A percentile compares a stretch with the other conserved stretches of the same genome.
Conservation (phyloP, 495 filamentous ascomycete species). For the Xanthoparmelia taractica region DNA sequence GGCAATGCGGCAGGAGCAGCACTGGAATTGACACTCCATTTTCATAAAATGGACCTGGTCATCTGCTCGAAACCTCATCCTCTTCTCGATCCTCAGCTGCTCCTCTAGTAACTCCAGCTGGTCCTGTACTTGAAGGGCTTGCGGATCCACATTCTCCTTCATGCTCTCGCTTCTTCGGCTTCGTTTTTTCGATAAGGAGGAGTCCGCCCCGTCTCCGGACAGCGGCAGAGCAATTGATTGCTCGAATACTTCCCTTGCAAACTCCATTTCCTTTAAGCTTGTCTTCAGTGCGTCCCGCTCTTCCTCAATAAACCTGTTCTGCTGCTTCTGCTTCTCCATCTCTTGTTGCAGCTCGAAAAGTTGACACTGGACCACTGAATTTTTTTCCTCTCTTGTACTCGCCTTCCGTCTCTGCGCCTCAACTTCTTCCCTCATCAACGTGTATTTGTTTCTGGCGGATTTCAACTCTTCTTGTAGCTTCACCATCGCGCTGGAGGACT, state of each 20-base stretch:
- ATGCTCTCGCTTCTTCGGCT: conserved; percentile 26
- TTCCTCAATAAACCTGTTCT: conserved; percentile 58
- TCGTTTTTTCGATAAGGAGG: conserved; percentile 25
- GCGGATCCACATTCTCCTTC: conserved; percentile 41
- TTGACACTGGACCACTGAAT: conserved; percentile 65
- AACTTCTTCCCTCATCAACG: conserved; percentile 46
- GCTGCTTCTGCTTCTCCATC: conserved; percentile 54
- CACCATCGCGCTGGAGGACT: conserved; percentile 64
- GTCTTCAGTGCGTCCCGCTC: conserved; percentile 61
- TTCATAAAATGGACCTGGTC: conserved; percentile 74
- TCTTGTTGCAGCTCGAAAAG: conserved; percentile 69
- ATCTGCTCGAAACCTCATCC: conserved; percentile 56
- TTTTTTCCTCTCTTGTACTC: conserved; percentile 55
- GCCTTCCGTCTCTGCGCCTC: conserved; percentile 39
- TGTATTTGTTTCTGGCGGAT: conserved; percentile 48
- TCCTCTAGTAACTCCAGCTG: conserved; percentile 50
- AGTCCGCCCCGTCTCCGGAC: conserved; percentile 26
- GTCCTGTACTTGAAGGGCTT: conserved; percentile 33
- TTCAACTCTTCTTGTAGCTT: conserved; percentile 82
- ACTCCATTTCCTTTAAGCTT: conserved; percentile 49
- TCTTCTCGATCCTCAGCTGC: conserved; percentile 58
- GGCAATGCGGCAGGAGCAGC: conserved; percentile 57
- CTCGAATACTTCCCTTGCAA: conserved; percentile 57
- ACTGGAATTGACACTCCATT: conserved; percentile 67
- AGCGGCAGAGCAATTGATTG: conserved; percentile 51